These are phyloP conservation scores for Cladophialophora carrionii DNA, from an alignment of 2,329 filamentous ascomycete genomes.

Conservation along the genomic window DNA sequence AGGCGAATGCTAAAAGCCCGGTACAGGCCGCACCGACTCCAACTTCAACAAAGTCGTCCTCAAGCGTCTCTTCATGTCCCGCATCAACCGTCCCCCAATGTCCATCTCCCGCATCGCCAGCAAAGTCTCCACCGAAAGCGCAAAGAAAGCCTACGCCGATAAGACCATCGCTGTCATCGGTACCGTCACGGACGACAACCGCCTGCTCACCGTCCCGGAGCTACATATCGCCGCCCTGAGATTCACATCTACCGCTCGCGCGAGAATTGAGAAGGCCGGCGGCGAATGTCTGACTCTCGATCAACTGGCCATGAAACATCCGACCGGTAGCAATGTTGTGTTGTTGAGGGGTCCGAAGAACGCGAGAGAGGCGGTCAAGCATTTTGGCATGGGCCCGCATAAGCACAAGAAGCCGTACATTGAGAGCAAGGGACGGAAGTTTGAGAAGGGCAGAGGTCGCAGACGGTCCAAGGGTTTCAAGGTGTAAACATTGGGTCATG, in stretches of 20 bases:
- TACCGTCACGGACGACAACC: constrained; percentile 97
- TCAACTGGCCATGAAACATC: constrained; percentile 92
- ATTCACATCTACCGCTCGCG: constrained; percentile 94
- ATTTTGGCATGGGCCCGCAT: constrained; percentile 98
- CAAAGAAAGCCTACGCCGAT: constrained; percentile 60
- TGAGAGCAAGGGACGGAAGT: constrained; percentile 99
- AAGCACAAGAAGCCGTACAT: constrained; percentile 99
- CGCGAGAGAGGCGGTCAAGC: constrained; percentile 94
- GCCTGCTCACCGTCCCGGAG: constrained; percentile 87
- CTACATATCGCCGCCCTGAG: constrained; percentile 89
- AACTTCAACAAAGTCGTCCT: constrained; percentile 99
- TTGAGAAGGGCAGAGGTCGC: constrained; percentile 98
- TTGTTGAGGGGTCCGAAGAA: constrained; percentile 99
- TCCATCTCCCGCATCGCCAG: constrained; percentile 86
- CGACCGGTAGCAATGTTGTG: constrained; percentile 95
- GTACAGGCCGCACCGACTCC: constrained; percentile 85
- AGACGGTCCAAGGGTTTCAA: constrained; percentile 99
- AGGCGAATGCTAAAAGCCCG: constrained; percentile 22
- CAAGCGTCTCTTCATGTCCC: constrained; percentile 96
- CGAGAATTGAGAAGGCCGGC: constrained; percentile 88
- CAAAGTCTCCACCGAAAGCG: constrained; percentile 55
- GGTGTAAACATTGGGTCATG: constrained; percentile 68
- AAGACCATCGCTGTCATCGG: constrained; percentile 94
- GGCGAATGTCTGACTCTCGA: constrained; percentile 95
- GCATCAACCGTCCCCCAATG: constrained; percentile 95